phyloP scores from a whole-genome alignment of 208 protist species.

The Crithidia bombi region DNA sequence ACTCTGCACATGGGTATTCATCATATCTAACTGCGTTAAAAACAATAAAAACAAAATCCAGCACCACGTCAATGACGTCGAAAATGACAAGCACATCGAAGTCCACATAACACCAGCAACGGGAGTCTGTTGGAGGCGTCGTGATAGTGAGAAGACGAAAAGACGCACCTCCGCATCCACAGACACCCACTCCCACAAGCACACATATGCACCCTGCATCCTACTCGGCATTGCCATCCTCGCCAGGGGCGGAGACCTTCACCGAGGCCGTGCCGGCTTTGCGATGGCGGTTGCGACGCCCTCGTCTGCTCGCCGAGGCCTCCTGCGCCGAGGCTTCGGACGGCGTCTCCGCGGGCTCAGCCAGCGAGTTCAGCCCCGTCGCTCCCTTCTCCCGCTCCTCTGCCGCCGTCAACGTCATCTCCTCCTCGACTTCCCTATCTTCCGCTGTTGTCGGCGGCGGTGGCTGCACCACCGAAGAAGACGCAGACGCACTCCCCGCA shows the following conservation, averaged over 20 bases:
- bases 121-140: too few relatives aligned
- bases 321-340: background rate
- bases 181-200: too few relatives aligned
- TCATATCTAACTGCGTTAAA: too few relatives aligned
- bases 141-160: too few relatives aligned
- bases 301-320: slow-evolving; percentile 1
- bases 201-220: too few relatives aligned
- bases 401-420: background rate
- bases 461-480: background rate
- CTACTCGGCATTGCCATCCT: background rate
- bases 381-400: background rate
- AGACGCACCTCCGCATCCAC: too few relatives aligned
- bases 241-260: background rate
- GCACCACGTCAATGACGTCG: too few relatives aligned
- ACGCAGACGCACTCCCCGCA: background rate
- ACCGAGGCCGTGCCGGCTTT: slow-evolving; percentile 1
- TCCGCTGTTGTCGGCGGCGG: background rate
- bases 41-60: too few relatives aligned
- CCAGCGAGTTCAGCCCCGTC: background rate
- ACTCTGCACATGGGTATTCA: too few relatives aligned
- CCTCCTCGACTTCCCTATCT: background rate
- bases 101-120: too few relatives aligned
- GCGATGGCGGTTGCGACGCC: slow-evolving; percentile 8
- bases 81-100: too few relatives aligned
- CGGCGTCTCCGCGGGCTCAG: background rate